Conservation (phyloP, 2,329 filamentous ascomycete species). For the Pezicula radicicola region DNA sequence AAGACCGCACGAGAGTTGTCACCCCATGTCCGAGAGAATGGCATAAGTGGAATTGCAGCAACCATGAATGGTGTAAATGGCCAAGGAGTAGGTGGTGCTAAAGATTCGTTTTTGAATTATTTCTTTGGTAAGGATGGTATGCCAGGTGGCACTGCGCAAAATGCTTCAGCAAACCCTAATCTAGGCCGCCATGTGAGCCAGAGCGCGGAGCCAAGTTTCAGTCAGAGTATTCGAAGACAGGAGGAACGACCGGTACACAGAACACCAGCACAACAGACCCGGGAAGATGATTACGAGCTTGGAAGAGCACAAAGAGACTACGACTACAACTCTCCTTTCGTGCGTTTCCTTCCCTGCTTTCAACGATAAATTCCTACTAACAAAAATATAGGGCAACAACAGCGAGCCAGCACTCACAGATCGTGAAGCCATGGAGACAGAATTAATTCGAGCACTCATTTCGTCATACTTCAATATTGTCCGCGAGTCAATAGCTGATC, state of each 20-base stretch:
- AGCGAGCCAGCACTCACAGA: conserved; percentile 89
- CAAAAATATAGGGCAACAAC: conserved; percentile 44
- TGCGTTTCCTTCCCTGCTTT: conserved; percentile 32
- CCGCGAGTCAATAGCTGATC: conserved; percentile 95
- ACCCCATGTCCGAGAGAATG: conserved; percentile 71
- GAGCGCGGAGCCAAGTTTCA: conserved; percentile 75
- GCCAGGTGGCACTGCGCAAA: conserved; percentile 36
- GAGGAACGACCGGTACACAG: conserved; percentile 41
- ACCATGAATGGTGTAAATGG: conserved; percentile 64
- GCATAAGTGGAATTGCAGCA: conserved; percentile 55
- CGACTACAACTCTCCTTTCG: conserved; percentile 41
- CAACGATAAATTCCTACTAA: not conserved
- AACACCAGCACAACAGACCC: conserved; percentile 49
- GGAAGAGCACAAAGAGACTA: conserved; percentile 29
- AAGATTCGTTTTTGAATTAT: conserved; percentile 95
- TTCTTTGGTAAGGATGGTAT: conserved; percentile 92
- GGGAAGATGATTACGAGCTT: conserved; percentile 33
- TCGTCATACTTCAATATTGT: conserved; percentile 99
- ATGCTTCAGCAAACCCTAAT: conserved; percentile 33
- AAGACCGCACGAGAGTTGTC: conserved; percentile 75
- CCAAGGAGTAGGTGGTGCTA: conserved; percentile 58
- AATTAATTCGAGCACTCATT: conserved; percentile 93
- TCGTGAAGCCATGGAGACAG: conserved; percentile 94
- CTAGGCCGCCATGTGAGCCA: conserved; percentile 70
- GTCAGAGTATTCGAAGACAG: conserved; percentile 76